A percentile compares a stretch with the other conserved stretches of the same genome.
These are phyloP conservation scores for Aspergillus sergii DNA, from an alignment of 2,329 filamentous ascomycete genomes.

Conservation along the genomic window DNA sequence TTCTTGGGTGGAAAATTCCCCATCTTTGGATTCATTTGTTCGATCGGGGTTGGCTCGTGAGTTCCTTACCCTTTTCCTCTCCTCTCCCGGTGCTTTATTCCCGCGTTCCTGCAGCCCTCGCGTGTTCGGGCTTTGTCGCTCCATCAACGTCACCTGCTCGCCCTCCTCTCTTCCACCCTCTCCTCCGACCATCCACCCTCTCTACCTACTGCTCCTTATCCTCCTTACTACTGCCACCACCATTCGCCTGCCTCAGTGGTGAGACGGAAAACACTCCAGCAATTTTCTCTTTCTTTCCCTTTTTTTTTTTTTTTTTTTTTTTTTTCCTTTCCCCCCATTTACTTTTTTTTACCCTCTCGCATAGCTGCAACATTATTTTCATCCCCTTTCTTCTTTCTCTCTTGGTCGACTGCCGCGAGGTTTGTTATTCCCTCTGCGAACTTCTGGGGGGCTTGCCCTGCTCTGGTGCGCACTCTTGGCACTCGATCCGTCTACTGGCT, in stretches of 20 bases:
- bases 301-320: constrained; percentile 15
- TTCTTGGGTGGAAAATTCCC: neutral
- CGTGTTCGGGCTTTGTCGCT: constrained; percentile 35
- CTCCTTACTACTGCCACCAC: constrained; percentile 18
- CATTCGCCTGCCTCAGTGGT: constrained; percentile 21
- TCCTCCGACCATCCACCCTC: constrained; percentile 14
- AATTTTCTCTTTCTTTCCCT: constrained; percentile 16
- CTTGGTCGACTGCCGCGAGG: constrained; percentile 12
- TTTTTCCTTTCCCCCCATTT: constrained; percentile 24
- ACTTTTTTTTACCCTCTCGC: neutral
- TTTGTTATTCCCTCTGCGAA: constrained; percentile 14
- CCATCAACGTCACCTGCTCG: constrained; percentile 37
- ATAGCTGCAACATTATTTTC: constrained; percentile 13
- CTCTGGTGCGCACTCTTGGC: constrained; percentile 35
- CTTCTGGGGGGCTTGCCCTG: constrained; percentile 16
- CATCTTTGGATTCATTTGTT: constrained; percentile 7
- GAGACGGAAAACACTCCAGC: constrained; percentile 18
- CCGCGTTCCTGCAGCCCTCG: constrained; percentile 34
- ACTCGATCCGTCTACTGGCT: constrained; percentile 24
- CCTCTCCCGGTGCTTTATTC: constrained; percentile 27
- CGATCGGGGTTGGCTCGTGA: constrained; percentile 18
- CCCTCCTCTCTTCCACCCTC: constrained; percentile 21
- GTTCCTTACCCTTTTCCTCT: constrained; percentile 22
- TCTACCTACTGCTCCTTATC: constrained; percentile 16
- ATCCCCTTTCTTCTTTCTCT: constrained; percentile 12